phyloP scores from a whole-genome alignment of 1,284 basidiomycete species.

The Leccinum huronense region DNA sequence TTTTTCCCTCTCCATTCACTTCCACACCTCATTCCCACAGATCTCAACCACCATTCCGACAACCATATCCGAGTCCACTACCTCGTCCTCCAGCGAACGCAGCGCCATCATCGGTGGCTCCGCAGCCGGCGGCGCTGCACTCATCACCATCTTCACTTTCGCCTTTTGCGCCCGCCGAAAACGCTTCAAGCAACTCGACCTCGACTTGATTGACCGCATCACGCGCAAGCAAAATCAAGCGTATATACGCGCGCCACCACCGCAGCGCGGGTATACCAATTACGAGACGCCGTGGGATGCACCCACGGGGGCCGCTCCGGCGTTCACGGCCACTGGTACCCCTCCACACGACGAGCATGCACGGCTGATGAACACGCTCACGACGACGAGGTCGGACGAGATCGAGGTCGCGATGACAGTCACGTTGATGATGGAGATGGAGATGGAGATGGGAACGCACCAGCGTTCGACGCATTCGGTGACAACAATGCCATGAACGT shows the following conservation, averaged over 20 bases:
- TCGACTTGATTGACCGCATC: slow-evolving; percentile 37
- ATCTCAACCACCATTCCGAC: slow-evolving; percentile 15
- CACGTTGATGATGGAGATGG: slow-evolving; percentile 42
- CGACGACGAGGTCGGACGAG: slow-evolving; percentile 16
- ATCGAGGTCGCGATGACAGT: slow-evolving; percentile 44
- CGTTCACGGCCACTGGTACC: neutral
- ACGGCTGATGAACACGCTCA: slow-evolving; percentile 45
- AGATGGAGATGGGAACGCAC: slow-evolving; percentile 44
- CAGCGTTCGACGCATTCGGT: slow-evolving; percentile 30
- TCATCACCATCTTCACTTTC: slow-evolving; percentile 41
- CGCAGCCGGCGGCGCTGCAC: slow-evolving; percentile 42
- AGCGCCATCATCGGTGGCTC: slow-evolving; percentile 48
- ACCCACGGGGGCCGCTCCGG: neutral
- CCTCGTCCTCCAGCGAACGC: slow-evolving; percentile 24
- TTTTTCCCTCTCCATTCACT: neutral
- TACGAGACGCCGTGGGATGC: slow-evolving; percentile 30
- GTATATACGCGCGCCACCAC: slow-evolving; percentile 34
- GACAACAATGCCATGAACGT: slow-evolving; percentile 43
- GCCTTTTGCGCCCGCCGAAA: slow-evolving; percentile 44
- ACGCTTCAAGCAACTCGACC: slow-evolving; percentile 39
- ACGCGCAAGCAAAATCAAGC: slow-evolving; percentile 35
- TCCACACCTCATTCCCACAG: slow-evolving; percentile 11
- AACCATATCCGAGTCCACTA: slow-evolving; percentile 17
- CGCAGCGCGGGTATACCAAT: slow-evolving; percentile 33
- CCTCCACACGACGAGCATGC: slow-evolving; percentile 38